Percentiles rank a stretch among this genome's conserved stretches.
These are phyloP conservation scores for Sequoia sempervirens DNA, from an alignment of 75 land plant species.

Conservation along the genomic window DNA sequence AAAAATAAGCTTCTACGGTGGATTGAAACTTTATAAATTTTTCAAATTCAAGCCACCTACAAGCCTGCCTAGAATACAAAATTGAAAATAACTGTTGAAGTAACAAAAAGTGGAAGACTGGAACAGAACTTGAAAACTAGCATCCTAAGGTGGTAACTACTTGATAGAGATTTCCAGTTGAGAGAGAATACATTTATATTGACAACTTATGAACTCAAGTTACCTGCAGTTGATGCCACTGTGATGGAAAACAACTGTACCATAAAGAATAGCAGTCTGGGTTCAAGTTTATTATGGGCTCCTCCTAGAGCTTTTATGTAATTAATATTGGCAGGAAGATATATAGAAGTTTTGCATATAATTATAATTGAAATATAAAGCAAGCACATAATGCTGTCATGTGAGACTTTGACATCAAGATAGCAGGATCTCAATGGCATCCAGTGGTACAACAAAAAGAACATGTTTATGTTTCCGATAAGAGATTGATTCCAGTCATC, in stretches of 20 bases:
- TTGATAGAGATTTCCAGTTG: background rate
- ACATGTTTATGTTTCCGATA: background rate
- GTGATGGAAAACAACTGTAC: background rate
- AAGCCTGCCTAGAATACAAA: slow-evolving; percentile 2
- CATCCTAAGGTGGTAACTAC: background rate
- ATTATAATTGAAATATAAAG: background rate
- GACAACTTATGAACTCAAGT: slow-evolving; percentile 3
- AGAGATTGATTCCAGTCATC: background rate
- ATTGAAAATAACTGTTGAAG: background rate
- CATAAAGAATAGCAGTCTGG: background rate
- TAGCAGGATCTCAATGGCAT: background rate
- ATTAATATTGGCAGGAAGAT: background rate
- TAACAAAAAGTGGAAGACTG: background rate
- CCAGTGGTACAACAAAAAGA: background rate
- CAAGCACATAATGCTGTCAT: background rate
- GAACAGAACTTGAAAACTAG: background rate
- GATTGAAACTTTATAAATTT: background rate
- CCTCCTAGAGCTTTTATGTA: background rate
- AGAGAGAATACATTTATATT: background rate
- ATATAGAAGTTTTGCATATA: background rate
- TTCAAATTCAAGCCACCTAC: background rate
- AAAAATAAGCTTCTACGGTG: background rate
- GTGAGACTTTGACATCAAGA: background rate
- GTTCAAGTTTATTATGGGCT: background rate
- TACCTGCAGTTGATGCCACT: background rate